Percentiles rank a stretch among this genome's conserved stretches.
These are phyloP conservation scores for Astrephomene gubernaculifera DNA, from an alignment of 139 green algal species.

Conservation along the genomic window DNA sequence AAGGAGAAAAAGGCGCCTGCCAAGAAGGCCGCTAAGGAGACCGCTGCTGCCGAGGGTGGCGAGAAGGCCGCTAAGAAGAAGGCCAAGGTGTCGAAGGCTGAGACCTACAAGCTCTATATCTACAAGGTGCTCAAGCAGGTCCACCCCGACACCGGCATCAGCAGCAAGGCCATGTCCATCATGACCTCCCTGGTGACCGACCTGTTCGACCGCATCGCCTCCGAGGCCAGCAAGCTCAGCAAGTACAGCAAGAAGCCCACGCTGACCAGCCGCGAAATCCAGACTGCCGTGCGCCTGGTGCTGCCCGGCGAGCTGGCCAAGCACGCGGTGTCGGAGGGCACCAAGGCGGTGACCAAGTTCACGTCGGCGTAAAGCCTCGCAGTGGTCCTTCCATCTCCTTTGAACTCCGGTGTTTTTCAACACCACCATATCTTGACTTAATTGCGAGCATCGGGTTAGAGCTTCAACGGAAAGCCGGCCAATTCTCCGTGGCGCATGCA, in stretches of 20 bases:
- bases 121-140: conserved; percentile 96
- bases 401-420: conserved; percentile 31
- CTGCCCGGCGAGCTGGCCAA: conserved; percentile 89
- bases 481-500: too few relatives aligned
- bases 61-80: conserved; percentile 25
- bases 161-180: conserved; percentile 97
- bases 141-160: conserved; percentile 97
- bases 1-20: conserved; percentile 3
- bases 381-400: neutral
- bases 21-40: conserved; percentile 25
- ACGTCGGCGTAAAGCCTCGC: conserved; percentile 18
- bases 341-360: conserved; percentile 37
- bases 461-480: too few relatives aligned
- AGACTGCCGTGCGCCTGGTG: conserved; percentile 88
- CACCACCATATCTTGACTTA: conserved; percentile 1
- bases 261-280: conserved; percentile 71
- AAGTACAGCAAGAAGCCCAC: conserved; percentile 60
- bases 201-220: conserved; percentile 90
- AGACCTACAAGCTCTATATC: conserved; percentile 99
- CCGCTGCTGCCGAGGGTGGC: neutral
- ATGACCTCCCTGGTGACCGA: conserved; percentile 84
- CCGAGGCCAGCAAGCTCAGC: conserved; percentile 73
- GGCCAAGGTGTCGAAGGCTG: conserved; percentile 35
- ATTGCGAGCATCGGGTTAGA: too few relatives aligned
- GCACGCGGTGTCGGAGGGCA: conserved; percentile 73